These are phyloP conservation scores for Trichoderma arundinaceum DNA, from an alignment of 2,329 filamentous ascomycete species.

Conservation along the genomic window DNA sequence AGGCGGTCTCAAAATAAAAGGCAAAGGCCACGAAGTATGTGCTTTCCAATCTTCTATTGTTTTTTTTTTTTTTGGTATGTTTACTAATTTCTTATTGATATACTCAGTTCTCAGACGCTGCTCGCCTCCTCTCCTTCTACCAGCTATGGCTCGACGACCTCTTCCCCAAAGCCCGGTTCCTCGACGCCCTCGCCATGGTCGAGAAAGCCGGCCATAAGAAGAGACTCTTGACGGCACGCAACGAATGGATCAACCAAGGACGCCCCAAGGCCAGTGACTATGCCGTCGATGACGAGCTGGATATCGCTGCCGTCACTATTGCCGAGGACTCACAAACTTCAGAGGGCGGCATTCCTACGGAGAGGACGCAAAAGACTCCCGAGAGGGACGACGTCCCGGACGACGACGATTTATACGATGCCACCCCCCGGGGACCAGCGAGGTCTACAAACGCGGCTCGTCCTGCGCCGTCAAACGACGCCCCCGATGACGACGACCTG, in stretches of 20 bases:
- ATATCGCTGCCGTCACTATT: neutral
- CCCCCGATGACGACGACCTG: constrained; percentile 55
- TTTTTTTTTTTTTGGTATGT: neutral
- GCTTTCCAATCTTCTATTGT: neutral
- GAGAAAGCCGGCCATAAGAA: constrained; percentile 93
- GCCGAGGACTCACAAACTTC: neutral
- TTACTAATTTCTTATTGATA: constrained; percentile 2
- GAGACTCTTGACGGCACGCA: constrained; percentile 73
- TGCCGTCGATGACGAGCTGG: constrained; percentile 42
- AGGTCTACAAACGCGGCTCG: constrained; percentile 32
- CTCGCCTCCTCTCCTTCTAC: constrained; percentile 84
- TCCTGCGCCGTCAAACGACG: constrained; percentile 37
- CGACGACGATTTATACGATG: constrained; percentile 61
- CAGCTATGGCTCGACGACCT: constrained; percentile 97
- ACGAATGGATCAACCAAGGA: constrained; percentile 82
- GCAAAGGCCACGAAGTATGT: constrained; percentile 86
- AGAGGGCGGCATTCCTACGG: neutral
- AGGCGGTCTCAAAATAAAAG: constrained; percentile 78
- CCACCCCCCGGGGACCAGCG: constrained; percentile 51
- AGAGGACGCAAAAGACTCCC: constrained; percentile 41
- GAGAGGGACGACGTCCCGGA: constrained; percentile 42
- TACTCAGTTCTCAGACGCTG: constrained; percentile 78
- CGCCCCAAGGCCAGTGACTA: constrained; percentile 56
- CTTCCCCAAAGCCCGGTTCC: constrained; percentile 92
- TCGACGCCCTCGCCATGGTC: constrained; percentile 86